phyloP scores from a whole-genome alignment of 2,329 filamentous ascomycete genomes.

The Coccinonectria pachysandricola region DNA sequence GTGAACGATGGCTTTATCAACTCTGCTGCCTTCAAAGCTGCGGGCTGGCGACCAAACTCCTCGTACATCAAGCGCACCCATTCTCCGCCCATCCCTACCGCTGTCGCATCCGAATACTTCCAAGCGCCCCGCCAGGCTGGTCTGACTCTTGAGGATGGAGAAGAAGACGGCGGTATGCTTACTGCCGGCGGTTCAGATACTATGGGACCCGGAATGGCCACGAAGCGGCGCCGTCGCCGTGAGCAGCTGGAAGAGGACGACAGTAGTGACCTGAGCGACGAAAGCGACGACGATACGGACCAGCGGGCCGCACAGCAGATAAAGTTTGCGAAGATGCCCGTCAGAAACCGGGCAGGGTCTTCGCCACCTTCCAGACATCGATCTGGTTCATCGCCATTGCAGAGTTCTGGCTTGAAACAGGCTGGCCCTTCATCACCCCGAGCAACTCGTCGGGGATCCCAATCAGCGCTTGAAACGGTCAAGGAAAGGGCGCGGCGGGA shows the following conservation, averaged over 20 bases:
- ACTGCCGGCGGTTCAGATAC: constrained; percentile 59
- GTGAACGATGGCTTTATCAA: constrained; percentile 72
- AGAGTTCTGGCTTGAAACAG: constrained; percentile 53
- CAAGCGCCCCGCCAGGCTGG: constrained; percentile 55
- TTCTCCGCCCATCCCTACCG: constrained; percentile 76
- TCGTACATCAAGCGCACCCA: constrained; percentile 73
- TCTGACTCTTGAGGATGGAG: constrained; percentile 58
- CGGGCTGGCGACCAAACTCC: constrained; percentile 67
- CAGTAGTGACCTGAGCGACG: constrained; percentile 75
- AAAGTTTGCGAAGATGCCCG: constrained; percentile 91
- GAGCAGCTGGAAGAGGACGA: constrained; percentile 78
- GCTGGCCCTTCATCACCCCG: constrained; percentile 37
- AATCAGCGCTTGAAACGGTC: constrained; percentile 59
- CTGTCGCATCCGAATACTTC: constrained; percentile 75
- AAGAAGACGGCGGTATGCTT: constrained; percentile 63
- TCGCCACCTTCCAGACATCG: no score
- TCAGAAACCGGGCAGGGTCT: constrained; percentile 75
- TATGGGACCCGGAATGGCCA: constrained; percentile 55
- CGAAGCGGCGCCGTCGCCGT: constrained; percentile 53
- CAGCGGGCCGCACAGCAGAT: constrained; percentile 78
- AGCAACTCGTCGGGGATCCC: constrained; percentile 52
- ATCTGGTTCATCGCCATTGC: constrained; percentile 83
- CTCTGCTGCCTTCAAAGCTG: constrained; percentile 70
- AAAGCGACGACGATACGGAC: constrained; percentile 70
- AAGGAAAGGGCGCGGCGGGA: constrained; percentile 62